Percentiles rank a stretch among this genome's conserved stretches.
phyloP scores from a whole-genome alignment of 2,329 filamentous ascomycete genomes.

The Calonectria leucothoes region DNA sequence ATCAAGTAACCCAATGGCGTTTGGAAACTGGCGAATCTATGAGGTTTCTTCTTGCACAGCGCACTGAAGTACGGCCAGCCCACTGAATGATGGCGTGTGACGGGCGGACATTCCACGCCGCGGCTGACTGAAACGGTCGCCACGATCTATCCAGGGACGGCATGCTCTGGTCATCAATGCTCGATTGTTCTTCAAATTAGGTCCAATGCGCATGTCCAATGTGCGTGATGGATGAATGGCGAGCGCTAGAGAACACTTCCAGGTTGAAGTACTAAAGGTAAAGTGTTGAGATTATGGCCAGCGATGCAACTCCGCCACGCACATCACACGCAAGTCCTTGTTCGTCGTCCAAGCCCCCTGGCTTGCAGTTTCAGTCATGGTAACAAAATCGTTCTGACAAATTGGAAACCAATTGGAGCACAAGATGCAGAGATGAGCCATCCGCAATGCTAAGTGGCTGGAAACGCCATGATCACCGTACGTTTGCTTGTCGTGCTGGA shows the following conservation, averaged over 20 bases:
- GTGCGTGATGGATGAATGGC: neutral
- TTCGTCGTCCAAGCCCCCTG: neutral
- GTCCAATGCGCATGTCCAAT: neutral
- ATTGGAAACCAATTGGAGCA: neutral
- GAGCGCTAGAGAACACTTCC: neutral
- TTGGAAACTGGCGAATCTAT: neutral
- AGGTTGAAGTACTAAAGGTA: neutral
- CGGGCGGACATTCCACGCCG: neutral
- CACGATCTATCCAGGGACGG: neutral
- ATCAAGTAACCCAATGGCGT: neutral
- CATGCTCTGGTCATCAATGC: conserved; percentile 5
- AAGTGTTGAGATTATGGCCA: too few relatives aligned
- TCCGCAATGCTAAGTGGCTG: conserved; percentile 12
- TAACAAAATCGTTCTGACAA: neutral
- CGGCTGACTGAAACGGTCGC: neutral
- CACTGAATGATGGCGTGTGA: neutral
- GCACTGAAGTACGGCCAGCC: neutral
- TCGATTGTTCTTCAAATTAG: neutral
- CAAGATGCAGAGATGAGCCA: conserved; percentile 9
- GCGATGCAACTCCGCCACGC: neutral
- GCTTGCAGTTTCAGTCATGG: too few relatives aligned
- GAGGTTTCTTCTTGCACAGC: neutral
- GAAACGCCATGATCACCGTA: conserved; percentile 28
- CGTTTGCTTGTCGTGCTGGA: conserved; percentile 35
- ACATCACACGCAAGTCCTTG: neutral